These are phyloP conservation scores for Metschnikowia aberdeeniae DNA, from an alignment of 805 yeast species.

Conservation along the genomic window DNA sequence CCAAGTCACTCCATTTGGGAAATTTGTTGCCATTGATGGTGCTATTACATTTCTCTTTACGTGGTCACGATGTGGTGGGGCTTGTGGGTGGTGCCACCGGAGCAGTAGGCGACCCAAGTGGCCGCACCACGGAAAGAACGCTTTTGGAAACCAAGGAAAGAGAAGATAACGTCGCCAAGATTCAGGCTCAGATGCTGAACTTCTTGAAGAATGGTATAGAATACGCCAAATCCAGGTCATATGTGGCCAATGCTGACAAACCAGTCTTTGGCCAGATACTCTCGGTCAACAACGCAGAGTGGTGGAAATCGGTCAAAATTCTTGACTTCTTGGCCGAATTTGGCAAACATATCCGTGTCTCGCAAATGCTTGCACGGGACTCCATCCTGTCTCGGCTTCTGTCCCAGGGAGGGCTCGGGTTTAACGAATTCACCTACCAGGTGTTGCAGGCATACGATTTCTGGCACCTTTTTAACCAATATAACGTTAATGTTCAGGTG, in stretches of 20 bases:
- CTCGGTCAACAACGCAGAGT: slow-evolving; percentile 62
- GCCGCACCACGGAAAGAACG: slow-evolving; percentile 72
- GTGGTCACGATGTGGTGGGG: slow-evolving; percentile 84
- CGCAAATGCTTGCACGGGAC: slow-evolving; percentile 85
- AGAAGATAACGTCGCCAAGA: slow-evolving; percentile 51
- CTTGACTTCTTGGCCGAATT: slow-evolving; percentile 71
- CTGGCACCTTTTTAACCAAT: slow-evolving; percentile 63
- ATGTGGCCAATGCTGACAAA: slow-evolving; percentile 25
- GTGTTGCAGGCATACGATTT: slow-evolving; percentile 91
- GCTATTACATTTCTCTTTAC: slow-evolving; percentile 71
- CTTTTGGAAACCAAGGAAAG: slow-evolving; percentile 52
- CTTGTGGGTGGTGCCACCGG: slow-evolving; percentile 96
- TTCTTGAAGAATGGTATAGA: slow-evolving; percentile 60
- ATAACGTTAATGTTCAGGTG: slow-evolving; percentile 67
- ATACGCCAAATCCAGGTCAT: slow-evolving; percentile 53
- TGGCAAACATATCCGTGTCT: slow-evolving; percentile 76
- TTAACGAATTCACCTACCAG: slow-evolving; percentile 92
- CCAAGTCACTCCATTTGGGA: slow-evolving; percentile 84
- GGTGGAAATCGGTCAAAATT: slow-evolving; percentile 83
- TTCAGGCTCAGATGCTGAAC: slow-evolving; percentile 54
- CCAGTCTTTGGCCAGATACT: slow-evolving; percentile 34
- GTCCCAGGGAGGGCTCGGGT: slow-evolving; percentile 77
- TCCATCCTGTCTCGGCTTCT: slow-evolving; percentile 72
- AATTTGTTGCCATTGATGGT: slow-evolving; percentile 85
- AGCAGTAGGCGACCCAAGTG: slow-evolving; percentile 94